phyloP scores from a whole-genome alignment of 2,329 filamentous ascomycete genomes.

The Didymella segeticola region DNA sequence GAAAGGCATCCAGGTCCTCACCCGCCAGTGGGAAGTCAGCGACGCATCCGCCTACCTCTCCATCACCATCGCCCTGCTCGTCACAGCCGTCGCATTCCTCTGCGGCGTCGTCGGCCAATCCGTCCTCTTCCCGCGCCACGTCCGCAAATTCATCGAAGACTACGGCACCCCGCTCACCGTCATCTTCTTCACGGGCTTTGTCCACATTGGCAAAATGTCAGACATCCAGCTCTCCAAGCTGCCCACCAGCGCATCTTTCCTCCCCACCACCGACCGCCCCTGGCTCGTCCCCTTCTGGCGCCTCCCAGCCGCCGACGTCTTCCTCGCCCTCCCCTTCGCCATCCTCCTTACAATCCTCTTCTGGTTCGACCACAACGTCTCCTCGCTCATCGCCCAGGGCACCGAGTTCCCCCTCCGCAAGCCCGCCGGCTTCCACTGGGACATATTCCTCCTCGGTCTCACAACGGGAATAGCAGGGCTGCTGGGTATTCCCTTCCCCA shows the following conservation, averaged over 20 bases:
- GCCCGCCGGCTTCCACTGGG: conserved; percentile 67
- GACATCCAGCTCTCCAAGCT: conserved; percentile 72
- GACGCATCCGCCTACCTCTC: conserved; percentile 76
- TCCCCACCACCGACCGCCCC: conserved; percentile 72
- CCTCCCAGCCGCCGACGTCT: conserved; percentile 73
- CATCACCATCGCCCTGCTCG: conserved; percentile 75
- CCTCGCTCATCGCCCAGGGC: conserved; percentile 63
- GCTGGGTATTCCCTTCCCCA: conserved; percentile 64
- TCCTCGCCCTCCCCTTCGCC: conserved; percentile 86
- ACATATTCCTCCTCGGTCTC: conserved; percentile 64
- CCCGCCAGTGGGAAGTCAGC: conserved; percentile 70
- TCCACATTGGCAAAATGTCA: conserved; percentile 84
- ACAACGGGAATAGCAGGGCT: conserved; percentile 63
- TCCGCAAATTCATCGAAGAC: conserved; percentile 85
- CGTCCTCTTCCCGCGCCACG: conserved; percentile 73
- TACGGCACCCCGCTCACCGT: conserved; percentile 74
- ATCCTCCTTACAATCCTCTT: conserved; percentile 83
- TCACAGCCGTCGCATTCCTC: conserved; percentile 77
- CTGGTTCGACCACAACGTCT: conserved; percentile 84
- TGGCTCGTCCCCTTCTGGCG: conserved; percentile 89
- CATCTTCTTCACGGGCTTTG: conserved; percentile 88
- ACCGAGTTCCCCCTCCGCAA: conserved; percentile 63
- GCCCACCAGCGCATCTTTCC: conserved; percentile 79
- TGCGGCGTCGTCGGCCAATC: conserved; percentile 75
- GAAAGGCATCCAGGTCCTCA: conserved; percentile 86